Percentiles rank a stretch among this genome's conserved stretches.
phyloP scores from a whole-genome alignment of 1,139 yeast species.

The Blastobotrys buckinghamii region DNA sequence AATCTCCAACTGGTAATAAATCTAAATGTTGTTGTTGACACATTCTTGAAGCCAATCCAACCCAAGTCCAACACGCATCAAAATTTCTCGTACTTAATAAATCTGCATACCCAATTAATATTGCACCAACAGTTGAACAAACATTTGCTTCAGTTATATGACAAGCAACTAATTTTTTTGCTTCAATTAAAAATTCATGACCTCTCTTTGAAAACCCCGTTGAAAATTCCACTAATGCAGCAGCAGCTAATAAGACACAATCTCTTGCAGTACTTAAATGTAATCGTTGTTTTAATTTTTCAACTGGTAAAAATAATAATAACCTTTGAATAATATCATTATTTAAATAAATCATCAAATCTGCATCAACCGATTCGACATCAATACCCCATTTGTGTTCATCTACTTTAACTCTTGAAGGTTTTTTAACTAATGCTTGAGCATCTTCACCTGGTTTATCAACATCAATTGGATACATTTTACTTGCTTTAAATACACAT shows the following conservation, averaged over 20 bases:
- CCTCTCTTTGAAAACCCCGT: not conserved
- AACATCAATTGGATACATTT: slow-evolving; percentile 7
- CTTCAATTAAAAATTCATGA: not conserved
- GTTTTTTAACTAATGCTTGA: slow-evolving; percentile 3
- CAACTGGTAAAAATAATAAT: not conserved
- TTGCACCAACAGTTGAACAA: not conserved
- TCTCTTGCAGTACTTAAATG: slow-evolving; percentile 1
- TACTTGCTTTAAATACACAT: slow-evolving; percentile 8
- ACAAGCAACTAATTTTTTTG: slow-evolving; percentile 3
- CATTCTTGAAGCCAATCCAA: slow-evolving; percentile 5
- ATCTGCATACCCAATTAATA: slow-evolving; percentile 5
- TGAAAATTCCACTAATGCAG: slow-evolving; percentile 1
- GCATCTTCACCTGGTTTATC: slow-evolving; percentile 4
- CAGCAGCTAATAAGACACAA: slow-evolving; percentile 1
- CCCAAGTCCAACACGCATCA: slow-evolving; percentile 4
- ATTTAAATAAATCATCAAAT: not conserved
- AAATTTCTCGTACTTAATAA: not conserved
- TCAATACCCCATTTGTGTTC: not conserved
- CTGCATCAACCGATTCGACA: not conserved
- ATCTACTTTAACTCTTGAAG: not conserved
- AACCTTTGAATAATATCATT: not conserved
- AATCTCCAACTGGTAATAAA: not conserved
- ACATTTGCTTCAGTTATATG: slow-evolving; percentile 1
- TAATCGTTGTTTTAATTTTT: not conserved
- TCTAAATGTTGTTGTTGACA: not conserved